phyloP scores from a whole-genome alignment of 192 early-diverging fungal species.

The Coemansia sp. region DNA sequence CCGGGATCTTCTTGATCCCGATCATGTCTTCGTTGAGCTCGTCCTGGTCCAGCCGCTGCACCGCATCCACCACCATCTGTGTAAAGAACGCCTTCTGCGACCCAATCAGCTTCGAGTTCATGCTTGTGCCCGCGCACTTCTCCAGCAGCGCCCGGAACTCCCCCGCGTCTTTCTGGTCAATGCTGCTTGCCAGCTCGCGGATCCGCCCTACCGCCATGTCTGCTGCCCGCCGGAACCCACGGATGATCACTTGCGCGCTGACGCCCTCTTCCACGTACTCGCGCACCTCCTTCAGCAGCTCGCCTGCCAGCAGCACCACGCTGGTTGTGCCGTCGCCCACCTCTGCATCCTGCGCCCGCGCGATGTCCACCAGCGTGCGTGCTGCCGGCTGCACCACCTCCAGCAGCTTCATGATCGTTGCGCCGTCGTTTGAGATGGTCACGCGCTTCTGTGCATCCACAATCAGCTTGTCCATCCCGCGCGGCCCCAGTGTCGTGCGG shows the following conservation, averaged over 20 bases:
- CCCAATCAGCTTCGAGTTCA: slow-evolving; percentile 97
- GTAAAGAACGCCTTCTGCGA: slow-evolving; percentile 97
- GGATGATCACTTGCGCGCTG: slow-evolving; percentile 90
- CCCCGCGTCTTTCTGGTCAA: slow-evolving; percentile 75
- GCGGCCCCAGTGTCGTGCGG: slow-evolving; percentile 92
- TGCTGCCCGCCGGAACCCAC: slow-evolving; percentile 91
- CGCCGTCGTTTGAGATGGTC: slow-evolving; percentile 98
- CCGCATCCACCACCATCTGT: slow-evolving; percentile 97
- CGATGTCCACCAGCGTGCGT: slow-evolving; percentile 97
- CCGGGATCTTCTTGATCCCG: slow-evolving; percentile 96
- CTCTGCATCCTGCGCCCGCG: slow-evolving; percentile 97
- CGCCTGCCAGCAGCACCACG: slow-evolving; percentile 94
- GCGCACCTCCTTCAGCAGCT: slow-evolving; percentile 94
- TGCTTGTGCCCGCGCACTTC: slow-evolving; percentile 97
- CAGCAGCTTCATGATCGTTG: slow-evolving; percentile 95
- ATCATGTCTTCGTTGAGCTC: slow-evolving; percentile 95
- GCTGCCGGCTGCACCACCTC: slow-evolving; percentile 99
- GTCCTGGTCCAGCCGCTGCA: slow-evolving; percentile 91
- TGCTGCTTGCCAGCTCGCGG: slow-evolving; percentile 85
- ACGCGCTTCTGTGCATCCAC: slow-evolving; percentile 89
- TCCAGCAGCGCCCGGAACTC: slow-evolving; percentile 87
- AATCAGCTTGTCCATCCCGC: slow-evolving; percentile 99
- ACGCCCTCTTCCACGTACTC: slow-evolving; percentile 93
- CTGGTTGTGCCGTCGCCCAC: slow-evolving; percentile 98
- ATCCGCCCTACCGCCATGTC: slow-evolving; percentile 87